Percentiles rank a stretch among this genome's conserved stretches.
These are phyloP conservation scores for Cercospora berteroae DNA, from an alignment of 2,329 filamentous ascomycete genomes.

Conservation along the genomic window DNA sequence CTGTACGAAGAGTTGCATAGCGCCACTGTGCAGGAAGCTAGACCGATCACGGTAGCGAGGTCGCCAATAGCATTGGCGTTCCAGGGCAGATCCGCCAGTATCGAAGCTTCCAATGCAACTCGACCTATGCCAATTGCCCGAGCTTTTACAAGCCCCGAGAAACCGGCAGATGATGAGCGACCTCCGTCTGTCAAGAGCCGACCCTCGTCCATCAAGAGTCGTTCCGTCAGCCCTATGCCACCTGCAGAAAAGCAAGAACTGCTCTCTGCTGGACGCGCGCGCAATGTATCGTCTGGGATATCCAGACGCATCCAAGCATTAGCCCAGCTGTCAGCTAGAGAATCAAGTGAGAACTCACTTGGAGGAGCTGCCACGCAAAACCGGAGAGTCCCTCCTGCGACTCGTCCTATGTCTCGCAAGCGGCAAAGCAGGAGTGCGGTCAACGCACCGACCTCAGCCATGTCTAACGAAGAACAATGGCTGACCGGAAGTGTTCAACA, in stretches of 20 bases:
- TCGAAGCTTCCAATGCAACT: slow-evolving; percentile 25
- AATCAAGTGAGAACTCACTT: slow-evolving; percentile 23
- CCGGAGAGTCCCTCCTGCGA: slow-evolving; percentile 19
- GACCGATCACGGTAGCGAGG: slow-evolving; percentile 73
- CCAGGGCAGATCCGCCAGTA: slow-evolving; percentile 36
- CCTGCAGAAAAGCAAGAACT: slow-evolving; percentile 37
- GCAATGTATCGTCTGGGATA: slow-evolving; percentile 84
- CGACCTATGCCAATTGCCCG: slow-evolving; percentile 29
- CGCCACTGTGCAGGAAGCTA: slow-evolving; percentile 80
- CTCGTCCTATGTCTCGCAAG: slow-evolving; percentile 25
- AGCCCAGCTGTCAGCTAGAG: slow-evolving; percentile 61
- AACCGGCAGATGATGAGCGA: slow-evolving; percentile 6
- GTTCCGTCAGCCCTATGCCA: slow-evolving; percentile 5
- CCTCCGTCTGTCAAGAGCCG: not conserved
- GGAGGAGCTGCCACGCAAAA: slow-evolving; percentile 16
- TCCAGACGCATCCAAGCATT: slow-evolving; percentile 92
- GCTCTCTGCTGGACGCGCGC: slow-evolving; percentile 49
- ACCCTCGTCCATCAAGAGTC: not conserved
- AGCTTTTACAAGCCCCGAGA: slow-evolving; percentile 17
- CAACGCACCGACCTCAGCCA: slow-evolving; percentile 14
- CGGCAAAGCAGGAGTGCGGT: slow-evolving; percentile 23
- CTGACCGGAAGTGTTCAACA: slow-evolving; percentile 45
- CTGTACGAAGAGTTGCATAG: slow-evolving; percentile 75
- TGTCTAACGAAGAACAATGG: slow-evolving; percentile 29
- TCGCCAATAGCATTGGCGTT: slow-evolving; percentile 58